These are phyloP conservation scores for Balakata baccata DNA, from an alignment of 345 rosid species.

Conservation along the genomic window DNA sequence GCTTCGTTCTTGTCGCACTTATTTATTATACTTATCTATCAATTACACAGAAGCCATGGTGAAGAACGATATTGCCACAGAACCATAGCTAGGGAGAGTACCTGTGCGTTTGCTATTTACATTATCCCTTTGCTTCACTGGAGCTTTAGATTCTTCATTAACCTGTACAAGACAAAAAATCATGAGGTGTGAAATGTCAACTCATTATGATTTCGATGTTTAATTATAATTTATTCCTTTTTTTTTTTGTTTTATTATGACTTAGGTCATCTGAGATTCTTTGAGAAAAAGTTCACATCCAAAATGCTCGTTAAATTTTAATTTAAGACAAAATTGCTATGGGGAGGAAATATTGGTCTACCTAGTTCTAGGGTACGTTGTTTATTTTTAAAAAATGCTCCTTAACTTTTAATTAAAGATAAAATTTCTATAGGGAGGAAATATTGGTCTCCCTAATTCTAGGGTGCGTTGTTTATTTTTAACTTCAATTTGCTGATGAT, in stretches of 20 bases:
- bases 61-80: not conserved
- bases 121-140: slow-evolving; percentile 26
- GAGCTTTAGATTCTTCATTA: slow-evolving; percentile 60
- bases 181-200: not conserved
- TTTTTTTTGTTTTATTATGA: not conserved
- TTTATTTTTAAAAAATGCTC: not conserved
- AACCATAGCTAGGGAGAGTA: too few relatives aligned
- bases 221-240: not conserved
- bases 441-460: not conserved
- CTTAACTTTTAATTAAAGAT: not conserved
- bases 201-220: not conserved
- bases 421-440: not conserved
- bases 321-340: not conserved
- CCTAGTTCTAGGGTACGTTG: not conserved
- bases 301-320: not conserved
- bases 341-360: not conserved
- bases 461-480: not conserved
- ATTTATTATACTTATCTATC: not conserved
- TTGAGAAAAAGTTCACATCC: not conserved
- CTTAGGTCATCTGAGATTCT: not conserved
- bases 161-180: slow-evolving; percentile 35
- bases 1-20: not conserved
- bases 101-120: not conserved
- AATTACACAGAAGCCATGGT: not conserved
- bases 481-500: not conserved